These are phyloP conservation scores for Phanerochaete carnosa DNA, from an alignment of 768 basidiomycete species.

Conservation along the genomic window DNA sequence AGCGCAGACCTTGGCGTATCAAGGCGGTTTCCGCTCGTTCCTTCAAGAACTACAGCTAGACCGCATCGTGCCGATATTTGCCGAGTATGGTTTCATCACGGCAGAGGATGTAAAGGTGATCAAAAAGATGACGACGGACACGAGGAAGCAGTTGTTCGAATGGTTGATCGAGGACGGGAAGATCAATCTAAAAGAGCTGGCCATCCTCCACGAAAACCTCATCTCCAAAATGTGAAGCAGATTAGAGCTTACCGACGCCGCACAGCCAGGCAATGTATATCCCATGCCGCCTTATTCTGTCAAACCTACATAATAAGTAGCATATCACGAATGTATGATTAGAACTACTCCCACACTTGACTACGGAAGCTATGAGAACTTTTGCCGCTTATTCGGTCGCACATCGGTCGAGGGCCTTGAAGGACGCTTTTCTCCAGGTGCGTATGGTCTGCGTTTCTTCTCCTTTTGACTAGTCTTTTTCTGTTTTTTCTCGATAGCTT, in stretches of 20 bases:
- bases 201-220: not conserved
- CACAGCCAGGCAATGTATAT: not conserved
- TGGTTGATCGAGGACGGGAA: not conserved
- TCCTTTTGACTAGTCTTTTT: constrained; percentile 86
- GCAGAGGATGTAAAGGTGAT: not conserved
- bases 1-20: not conserved
- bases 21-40: not conserved
- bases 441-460: constrained; percentile 78
- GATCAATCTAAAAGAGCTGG: not conserved
- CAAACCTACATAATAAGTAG: not conserved
- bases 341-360: not conserved
- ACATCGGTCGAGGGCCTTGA: constrained; percentile 8
- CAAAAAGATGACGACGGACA: not conserved
- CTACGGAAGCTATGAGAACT: constrained; percentile 8
- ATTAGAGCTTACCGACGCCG: not conserved
- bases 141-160: not conserved
- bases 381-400: constrained; percentile 19
- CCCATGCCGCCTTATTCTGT: not conserved
- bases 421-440: constrained; percentile 18
- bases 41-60: not conserved
- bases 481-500: constrained; percentile 85
- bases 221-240: not conserved
- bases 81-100: not conserved
- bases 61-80: not conserved
- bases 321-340: not conserved